Conservation (phyloP, 2,329 filamentous ascomycete genomes). For the Spiromastix sp. region DNA sequence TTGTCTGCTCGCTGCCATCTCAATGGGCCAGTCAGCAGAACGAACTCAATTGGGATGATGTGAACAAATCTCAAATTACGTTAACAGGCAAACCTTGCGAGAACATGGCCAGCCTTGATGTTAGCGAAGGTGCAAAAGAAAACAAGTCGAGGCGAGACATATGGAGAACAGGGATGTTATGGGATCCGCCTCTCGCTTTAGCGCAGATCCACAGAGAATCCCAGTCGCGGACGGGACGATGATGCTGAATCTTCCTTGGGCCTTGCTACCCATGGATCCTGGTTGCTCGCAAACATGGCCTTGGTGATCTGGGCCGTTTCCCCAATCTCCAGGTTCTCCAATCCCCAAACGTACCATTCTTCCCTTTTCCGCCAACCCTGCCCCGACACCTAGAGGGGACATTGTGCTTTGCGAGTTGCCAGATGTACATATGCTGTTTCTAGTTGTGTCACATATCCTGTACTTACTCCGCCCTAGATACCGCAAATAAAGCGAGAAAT, state of each 20-base stretch:
- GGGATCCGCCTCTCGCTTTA: conserved; percentile 7
- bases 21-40: not conserved
- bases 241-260: conserved; percentile 6
- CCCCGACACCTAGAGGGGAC: no score
- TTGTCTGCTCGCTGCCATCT: not conserved
- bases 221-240: conserved; percentile 10
- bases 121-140: not conserved
- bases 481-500: not conserved
- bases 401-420: no score
- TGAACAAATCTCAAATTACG: conserved; percentile 1
- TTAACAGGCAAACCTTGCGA: conserved; percentile 10
- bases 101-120: not conserved
- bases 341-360: not conserved
- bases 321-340: not conserved
- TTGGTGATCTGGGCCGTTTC: not conserved
- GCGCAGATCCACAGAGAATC: conserved; percentile 11
- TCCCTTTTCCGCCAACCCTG: not conserved
- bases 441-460: no score
- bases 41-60: not conserved
- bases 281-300: conserved; percentile 1
- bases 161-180: conserved; percentile 4
- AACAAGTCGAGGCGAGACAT: not conserved
- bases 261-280: conserved; percentile 3
- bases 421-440: not conserved
- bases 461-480: not conserved